Percentiles rank a stretch among this genome's conserved stretches.
Conservation (phyloP, 2,329 filamentous ascomycete species). For the Zasmidium angulare region DNA sequence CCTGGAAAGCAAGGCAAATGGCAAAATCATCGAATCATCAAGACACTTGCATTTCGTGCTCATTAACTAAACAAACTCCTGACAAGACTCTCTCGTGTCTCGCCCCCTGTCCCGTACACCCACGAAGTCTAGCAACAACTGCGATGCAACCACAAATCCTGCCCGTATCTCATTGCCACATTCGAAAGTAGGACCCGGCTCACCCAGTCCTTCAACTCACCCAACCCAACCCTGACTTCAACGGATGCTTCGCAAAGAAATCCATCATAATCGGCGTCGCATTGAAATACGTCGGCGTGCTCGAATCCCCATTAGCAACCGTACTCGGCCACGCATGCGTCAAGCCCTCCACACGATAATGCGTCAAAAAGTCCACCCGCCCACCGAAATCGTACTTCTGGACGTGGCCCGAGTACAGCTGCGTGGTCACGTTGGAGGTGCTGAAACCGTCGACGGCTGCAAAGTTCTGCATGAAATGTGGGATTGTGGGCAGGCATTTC, state of each 20-base stretch:
- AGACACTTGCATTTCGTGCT: too few relatives aligned
- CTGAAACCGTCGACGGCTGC: constrained; percentile 35
- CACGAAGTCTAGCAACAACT: too few relatives aligned
- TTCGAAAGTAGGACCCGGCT: too few relatives aligned
- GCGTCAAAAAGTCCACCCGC: not conserved
- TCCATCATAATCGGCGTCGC: constrained; percentile 4
- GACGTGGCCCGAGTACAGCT: constrained; percentile 3
- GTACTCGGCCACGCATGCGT: constrained; percentile 3
- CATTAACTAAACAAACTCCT: too few relatives aligned
- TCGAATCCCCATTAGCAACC: not conserved
- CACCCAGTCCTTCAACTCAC: too few relatives aligned
- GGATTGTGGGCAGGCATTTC: constrained; percentile 28
- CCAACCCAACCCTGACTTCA: not conserved
- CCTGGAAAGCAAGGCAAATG: too few relatives aligned
- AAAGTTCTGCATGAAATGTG: constrained; percentile 39
- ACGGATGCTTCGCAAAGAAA: not conserved
- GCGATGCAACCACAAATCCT: too few relatives aligned
- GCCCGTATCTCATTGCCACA: too few relatives aligned
- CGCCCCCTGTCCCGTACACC: too few relatives aligned
- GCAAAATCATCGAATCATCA: too few relatives aligned
- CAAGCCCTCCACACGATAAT: not conserved
- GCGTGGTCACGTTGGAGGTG: constrained; percentile 24
- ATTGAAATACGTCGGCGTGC: constrained; percentile 1
- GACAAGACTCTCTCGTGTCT: too few relatives aligned
- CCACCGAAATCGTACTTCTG: not conserved